These are phyloP conservation scores for Sporisorium iseilematis-ciliati DNA, from an alignment of 1,284 basidiomycete genomes.

Conservation along the genomic window DNA sequence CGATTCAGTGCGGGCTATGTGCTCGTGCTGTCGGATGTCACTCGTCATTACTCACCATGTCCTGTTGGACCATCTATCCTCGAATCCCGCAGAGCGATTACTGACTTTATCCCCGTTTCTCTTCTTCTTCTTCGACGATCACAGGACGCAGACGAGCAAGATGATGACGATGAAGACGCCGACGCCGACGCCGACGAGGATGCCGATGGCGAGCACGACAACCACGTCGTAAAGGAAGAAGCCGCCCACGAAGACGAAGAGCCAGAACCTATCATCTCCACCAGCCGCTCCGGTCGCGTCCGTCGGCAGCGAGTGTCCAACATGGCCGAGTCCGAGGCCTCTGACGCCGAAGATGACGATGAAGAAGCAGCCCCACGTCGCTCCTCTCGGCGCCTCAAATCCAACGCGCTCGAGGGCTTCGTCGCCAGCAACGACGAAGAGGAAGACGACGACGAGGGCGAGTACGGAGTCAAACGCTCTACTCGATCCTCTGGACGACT, in stretches of 20 bases:
- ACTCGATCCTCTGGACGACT: slow-evolving; percentile 37
- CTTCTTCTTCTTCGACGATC: too few relatives aligned
- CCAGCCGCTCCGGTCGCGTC: slow-evolving; percentile 50
- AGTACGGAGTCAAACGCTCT: slow-evolving; percentile 37
- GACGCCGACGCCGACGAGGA: slow-evolving; percentile 41
- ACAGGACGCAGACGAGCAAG: slow-evolving; percentile 33
- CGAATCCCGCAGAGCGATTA: neutral
- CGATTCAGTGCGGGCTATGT: neutral
- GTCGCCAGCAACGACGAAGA: slow-evolving; percentile 60
- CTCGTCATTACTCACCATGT: slow-evolving; percentile 18
- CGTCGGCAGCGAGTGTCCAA: slow-evolving; percentile 13
- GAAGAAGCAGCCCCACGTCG: slow-evolving; percentile 32
- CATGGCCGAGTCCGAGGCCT: slow-evolving; percentile 43
- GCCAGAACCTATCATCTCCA: slow-evolving; percentile 24
- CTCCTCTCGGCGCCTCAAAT: slow-evolving; percentile 22
- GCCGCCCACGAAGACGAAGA: slow-evolving; percentile 23
- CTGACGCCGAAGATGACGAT: slow-evolving; percentile 38
- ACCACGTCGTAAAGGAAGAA: slow-evolving; percentile 15
- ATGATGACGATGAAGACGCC: slow-evolving; percentile 45
- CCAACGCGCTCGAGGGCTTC: slow-evolving; percentile 54
- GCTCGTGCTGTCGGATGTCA: slow-evolving; percentile 2
- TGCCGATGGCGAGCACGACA: slow-evolving; percentile 28
- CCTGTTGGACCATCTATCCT: neutral
- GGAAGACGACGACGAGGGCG: slow-evolving; percentile 60
- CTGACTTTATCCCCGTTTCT: slow-evolving; percentile 13